phyloP scores from a whole-genome alignment of 2,329 filamentous ascomycete species.

The Coniochaeta sp. region DNA sequence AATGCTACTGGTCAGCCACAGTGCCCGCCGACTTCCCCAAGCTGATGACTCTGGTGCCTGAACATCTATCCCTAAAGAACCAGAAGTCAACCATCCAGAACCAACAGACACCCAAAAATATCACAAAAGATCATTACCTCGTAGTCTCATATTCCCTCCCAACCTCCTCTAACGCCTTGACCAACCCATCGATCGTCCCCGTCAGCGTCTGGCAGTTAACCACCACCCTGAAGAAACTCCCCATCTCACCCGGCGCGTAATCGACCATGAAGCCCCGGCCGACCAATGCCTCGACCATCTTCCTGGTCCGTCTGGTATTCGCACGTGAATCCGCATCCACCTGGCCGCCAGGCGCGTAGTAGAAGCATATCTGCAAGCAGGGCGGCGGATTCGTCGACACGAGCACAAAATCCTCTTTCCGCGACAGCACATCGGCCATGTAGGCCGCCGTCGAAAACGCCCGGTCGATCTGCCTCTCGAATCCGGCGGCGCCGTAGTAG shows the following conservation, averaged over 20 bases:
- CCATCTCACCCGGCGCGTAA: conserved; percentile 48
- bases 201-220: conserved; percentile 48
- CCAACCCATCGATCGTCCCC: conserved; percentile 44
- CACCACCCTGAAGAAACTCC: conserved; percentile 53
- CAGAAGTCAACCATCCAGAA: too few relatives aligned
- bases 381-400: conserved; percentile 72
- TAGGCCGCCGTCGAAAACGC: conserved; percentile 67
- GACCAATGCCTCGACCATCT: conserved; percentile 40
- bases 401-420: conserved; percentile 56
- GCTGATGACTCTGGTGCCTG: too few relatives aligned
- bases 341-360: conserved; percentile 58
- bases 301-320: conserved; percentile 43
- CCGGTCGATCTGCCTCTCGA: conserved; percentile 59
- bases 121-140: background rate
- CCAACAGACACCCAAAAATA: background rate
- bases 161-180: conserved; percentile 44
- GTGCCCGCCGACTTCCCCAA: too few relatives aligned
- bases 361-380: conserved; percentile 93
- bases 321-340: conserved; percentile 31
- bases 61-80: too few relatives aligned
- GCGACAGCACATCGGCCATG: conserved; percentile 53
- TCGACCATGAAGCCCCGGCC: conserved; percentile 52
- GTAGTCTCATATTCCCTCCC: conserved; percentile 19
- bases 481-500: conserved; percentile 76
- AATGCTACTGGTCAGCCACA: too few relatives aligned